These are phyloP conservation scores for Dothideomycetidae sp. DNA, from an alignment of 2,329 filamentous ascomycete species.

Conservation along the genomic window DNA sequence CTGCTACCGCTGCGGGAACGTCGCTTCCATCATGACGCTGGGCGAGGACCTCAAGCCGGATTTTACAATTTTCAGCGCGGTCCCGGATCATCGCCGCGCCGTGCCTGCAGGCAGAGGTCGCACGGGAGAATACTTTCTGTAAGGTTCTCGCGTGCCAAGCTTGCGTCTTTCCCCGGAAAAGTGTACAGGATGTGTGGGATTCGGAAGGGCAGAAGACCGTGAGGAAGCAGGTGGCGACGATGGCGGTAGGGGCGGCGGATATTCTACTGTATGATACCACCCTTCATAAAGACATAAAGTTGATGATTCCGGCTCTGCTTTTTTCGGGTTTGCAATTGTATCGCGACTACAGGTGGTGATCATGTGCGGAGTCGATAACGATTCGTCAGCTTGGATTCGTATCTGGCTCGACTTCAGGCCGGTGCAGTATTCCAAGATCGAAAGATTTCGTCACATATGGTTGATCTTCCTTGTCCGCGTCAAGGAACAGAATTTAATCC, in stretches of 20 bases:
- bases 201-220: too few species aligned
- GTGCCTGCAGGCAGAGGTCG: conserved; percentile 50
- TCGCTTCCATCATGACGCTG: conserved; percentile 76
- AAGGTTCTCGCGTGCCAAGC: too few species aligned
- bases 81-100: conserved; percentile 72
- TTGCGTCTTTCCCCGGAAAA: too few species aligned
- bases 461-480: background rate
- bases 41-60: conserved; percentile 72
- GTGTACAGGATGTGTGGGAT: too few species aligned
- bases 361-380: too few species aligned
- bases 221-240: background rate
- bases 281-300: too few species aligned
- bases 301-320: too few species aligned
- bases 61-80: conserved; percentile 83
- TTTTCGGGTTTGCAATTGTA: too few species aligned
- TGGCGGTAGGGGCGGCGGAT: background rate
- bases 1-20: conserved; percentile 91
- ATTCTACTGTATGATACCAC: background rate
- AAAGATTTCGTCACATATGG: background rate
- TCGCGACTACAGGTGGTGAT: too few species aligned
- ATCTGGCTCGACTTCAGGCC: too few species aligned
- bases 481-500: conserved; percentile 5
- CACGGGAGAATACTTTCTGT: conserved; percentile 39
- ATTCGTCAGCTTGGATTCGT: too few species aligned
- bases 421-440: too few species aligned